phyloP scores from a whole-genome alignment of 2,329 filamentous ascomycete genomes.

The Exophiala aquamarina region DNA sequence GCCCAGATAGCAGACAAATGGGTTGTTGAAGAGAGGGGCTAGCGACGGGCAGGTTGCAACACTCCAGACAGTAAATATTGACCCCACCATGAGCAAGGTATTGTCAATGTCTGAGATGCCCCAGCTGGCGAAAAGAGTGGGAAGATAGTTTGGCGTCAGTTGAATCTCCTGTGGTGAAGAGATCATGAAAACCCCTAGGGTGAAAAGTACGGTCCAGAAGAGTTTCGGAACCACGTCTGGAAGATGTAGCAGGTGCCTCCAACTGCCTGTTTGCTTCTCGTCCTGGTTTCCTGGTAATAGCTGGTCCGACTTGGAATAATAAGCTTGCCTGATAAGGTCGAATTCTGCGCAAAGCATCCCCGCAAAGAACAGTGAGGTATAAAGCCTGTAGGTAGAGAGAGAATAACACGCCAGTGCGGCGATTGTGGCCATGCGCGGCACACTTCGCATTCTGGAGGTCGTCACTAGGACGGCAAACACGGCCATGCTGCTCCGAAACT shows the following conservation, averaged over 20 bases:
- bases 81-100: constrained; percentile 6
- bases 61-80: constrained; percentile 15
- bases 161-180: constrained; percentile 16
- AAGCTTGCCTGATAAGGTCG: constrained; percentile 15
- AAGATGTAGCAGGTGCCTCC: constrained; percentile 4
- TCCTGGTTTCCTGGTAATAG: background rate
- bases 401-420: constrained; percentile 3
- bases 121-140: constrained; percentile 4
- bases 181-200: constrained; percentile 8
- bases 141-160: constrained; percentile 12
- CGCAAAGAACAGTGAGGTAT: constrained; percentile 18
- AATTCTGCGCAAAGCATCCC: constrained; percentile 17
- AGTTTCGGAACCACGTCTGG: constrained; percentile 1
- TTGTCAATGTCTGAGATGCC: constrained; percentile 6
- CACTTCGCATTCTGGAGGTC: constrained; percentile 10
- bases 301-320: constrained; percentile 3
- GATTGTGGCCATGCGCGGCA: constrained; percentile 3
- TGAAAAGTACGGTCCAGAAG: constrained; percentile 9
- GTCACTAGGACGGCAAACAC: constrained; percentile 14
- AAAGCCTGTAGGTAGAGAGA: background rate
- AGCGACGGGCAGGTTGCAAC: constrained; percentile 11
- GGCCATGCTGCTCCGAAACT: constrained; percentile 42
- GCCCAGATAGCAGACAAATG: constrained; percentile 31
- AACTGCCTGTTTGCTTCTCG: constrained; percentile 1
- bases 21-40: constrained; percentile 14